Conservation (phyloP, 495 filamentous ascomycete species). For the Chlorociboria aeruginascens region DNA sequence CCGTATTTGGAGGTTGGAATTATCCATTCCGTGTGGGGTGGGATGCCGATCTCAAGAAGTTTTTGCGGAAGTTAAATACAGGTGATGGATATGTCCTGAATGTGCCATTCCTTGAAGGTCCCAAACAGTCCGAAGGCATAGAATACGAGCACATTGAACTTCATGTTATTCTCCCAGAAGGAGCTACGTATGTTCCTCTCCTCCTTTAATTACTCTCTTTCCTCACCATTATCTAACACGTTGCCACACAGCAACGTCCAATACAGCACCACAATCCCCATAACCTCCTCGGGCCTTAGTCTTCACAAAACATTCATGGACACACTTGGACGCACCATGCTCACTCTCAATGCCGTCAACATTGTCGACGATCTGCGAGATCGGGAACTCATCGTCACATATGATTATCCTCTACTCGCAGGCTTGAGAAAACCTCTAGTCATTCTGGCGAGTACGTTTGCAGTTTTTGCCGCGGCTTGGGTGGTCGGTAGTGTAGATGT, state of each 20-base stretch:
- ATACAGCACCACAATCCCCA: slow-evolving; percentile 50
- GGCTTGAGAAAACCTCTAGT: slow-evolving; percentile 76
- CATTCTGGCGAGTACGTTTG: slow-evolving; percentile 60
- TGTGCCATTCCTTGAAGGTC: slow-evolving; percentile 92
- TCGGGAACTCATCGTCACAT: slow-evolving; percentile 73
- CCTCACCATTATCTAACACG: background rate
- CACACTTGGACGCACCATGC: slow-evolving; percentile 73
- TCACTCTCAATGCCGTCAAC: slow-evolving; percentile 72
- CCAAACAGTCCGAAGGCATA: slow-evolving; percentile 69
- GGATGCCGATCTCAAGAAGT: slow-evolving; percentile 71
- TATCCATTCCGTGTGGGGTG: slow-evolving; percentile 92
- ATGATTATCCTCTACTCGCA: slow-evolving; percentile 68
- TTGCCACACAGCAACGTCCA: slow-evolving; percentile 47
- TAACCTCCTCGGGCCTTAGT: slow-evolving; percentile 40
- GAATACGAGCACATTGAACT: slow-evolving; percentile 75
- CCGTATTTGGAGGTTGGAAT: slow-evolving; percentile 94
- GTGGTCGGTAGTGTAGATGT: slow-evolving; percentile 39
- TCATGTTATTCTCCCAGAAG: slow-evolving; percentile 80
- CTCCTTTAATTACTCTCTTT: background rate
- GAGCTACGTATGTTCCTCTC: slow-evolving; percentile 58
- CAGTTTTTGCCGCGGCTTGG: slow-evolving; percentile 69
- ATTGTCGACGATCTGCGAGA: slow-evolving; percentile 81
- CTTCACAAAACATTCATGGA: slow-evolving; percentile 84
- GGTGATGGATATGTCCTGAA: slow-evolving; percentile 69
- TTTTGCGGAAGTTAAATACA: slow-evolving; percentile 50